A percentile compares a stretch with the other conserved stretches of the same genome.
Evolutionary conservation across 1,284 basidiomycete species (phyloP).

Genomic region (Cryptococcus sp.): DNA sequence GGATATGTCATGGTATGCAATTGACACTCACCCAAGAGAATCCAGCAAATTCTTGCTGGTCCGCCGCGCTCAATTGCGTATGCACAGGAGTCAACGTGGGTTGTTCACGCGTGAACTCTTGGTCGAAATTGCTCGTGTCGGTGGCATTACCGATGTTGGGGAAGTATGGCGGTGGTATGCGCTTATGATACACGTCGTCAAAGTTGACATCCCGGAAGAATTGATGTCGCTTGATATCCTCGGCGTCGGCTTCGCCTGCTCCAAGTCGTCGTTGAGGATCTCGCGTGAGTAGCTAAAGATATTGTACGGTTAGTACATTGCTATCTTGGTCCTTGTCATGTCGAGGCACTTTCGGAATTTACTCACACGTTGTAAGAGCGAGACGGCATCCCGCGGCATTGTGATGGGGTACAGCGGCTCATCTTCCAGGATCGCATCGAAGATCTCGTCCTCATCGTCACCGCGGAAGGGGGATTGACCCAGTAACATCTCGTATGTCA

Average conservation of each 20-base stretch:
- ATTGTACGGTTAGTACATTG: constrained; percentile 3
- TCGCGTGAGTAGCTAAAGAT: constrained; percentile 78
- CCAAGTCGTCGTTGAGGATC: constrained; percentile 94
- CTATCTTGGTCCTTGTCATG: not conserved
- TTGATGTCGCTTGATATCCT: constrained; percentile 95
- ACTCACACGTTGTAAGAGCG: constrained; percentile 84
- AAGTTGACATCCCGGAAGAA: constrained; percentile 99
- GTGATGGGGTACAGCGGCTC: constrained; percentile 98
- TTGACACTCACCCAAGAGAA: constrained; percentile 70
- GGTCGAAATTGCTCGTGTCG: constrained; percentile 77
- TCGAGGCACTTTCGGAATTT: not conserved
- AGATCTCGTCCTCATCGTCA: constrained; percentile 99
- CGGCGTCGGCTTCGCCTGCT: constrained; percentile 88
- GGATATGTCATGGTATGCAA: not conserved
- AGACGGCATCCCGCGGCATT: constrained; percentile 98
- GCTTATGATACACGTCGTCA: constrained; percentile 93
- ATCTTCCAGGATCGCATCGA: constrained; percentile 98
- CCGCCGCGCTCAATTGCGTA: constrained; percentile 84
- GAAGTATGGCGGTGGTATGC: constrained; percentile 95
- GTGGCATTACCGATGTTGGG: constrained; percentile 74
- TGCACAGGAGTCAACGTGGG: constrained; percentile 98
- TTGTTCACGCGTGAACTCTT: constrained; percentile 95
- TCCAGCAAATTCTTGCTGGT: constrained; percentile 93
- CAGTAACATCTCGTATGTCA: constrained; percentile 98
- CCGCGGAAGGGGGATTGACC: constrained; percentile 99